Evolutionary conservation across 345 rosid species (phyloP).

Genomic region (Citropsis articulata): DNA sequence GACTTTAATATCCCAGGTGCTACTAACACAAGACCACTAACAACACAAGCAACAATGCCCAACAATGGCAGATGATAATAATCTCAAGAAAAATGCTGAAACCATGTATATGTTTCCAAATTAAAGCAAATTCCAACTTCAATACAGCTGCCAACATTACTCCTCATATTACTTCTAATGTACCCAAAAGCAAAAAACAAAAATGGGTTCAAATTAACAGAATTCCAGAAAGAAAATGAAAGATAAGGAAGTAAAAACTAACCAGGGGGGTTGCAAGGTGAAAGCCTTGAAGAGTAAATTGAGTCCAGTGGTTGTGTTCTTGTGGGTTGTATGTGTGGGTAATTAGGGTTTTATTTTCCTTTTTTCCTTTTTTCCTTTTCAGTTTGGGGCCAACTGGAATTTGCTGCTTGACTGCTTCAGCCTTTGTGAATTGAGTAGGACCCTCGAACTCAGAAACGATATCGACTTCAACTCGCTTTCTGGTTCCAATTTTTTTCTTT

Average conservation of each 20-base stretch:
- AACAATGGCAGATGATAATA: neutral
- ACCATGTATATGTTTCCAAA: neutral
- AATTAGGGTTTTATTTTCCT: neutral
- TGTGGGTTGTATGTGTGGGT: neutral
- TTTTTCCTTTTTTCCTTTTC: neutral
- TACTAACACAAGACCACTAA: too few species aligned
- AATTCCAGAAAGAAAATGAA: neutral
- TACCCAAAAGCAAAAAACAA: neutral
- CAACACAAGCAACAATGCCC: neutral
- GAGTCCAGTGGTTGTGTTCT: neutral
- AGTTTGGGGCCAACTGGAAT: neutral
- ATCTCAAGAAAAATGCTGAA: neutral
- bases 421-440: neutral
- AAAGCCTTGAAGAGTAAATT: neutral
- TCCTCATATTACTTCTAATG: neutral
- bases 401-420: neutral
- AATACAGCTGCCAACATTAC: neutral
- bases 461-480: neutral
- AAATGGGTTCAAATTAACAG: neutral
- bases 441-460: neutral
- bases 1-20: neutral
- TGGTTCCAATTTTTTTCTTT: neutral
- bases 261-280: neutral
- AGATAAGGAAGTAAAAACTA: neutral
- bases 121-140: neutral